Conservation (phyloP, 2,329 filamentous ascomycete species). For the Claviceps spartinae region DNA sequence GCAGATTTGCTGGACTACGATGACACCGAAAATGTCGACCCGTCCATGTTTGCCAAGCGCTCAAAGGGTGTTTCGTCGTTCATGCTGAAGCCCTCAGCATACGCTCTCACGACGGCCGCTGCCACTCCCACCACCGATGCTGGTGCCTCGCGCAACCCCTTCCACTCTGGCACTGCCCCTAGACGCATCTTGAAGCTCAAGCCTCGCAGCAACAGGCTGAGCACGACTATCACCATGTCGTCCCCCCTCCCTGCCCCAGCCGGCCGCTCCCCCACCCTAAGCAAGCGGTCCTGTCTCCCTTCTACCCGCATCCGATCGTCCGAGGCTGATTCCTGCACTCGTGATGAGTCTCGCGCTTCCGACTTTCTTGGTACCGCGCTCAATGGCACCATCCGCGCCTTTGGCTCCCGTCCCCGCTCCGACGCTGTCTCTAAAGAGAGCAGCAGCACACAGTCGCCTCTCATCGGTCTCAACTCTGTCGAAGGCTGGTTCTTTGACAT, state of each 20-base stretch:
- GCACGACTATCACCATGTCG: conserved; percentile 30
- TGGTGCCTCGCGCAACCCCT: conserved; percentile 18
- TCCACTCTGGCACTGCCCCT: conserved; percentile 19
- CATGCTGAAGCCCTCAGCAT: conserved; percentile 39
- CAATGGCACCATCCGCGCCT: conserved; percentile 57
- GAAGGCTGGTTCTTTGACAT: conserved; percentile 85
- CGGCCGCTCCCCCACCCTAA: conserved; percentile 64
- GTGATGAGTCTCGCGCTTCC: conserved; percentile 42
- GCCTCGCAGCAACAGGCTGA: conserved; percentile 35
- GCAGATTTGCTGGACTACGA: conserved; percentile 37
- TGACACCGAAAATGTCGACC: conserved; percentile 50
- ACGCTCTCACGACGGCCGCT: conserved; percentile 29
- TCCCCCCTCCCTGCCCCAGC: conserved; percentile 54
- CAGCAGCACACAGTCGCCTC: conserved; percentile 11
- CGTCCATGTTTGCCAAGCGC: conserved; percentile 42
- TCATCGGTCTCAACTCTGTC: conserved; percentile 37
- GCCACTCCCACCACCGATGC: conserved; percentile 18
- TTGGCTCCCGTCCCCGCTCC: conserved; percentile 30
- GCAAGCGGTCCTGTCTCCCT: conserved; percentile 55
- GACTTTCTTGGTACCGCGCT: conserved; percentile 80
- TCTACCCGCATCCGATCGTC: conserved; percentile 59
- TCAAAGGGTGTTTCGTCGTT: conserved; percentile 33
- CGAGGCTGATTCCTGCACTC: conserved; percentile 33
- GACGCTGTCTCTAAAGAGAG: conserved; percentile 16
- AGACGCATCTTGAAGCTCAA: conserved; percentile 37